Base-by-base conservation (phyloP, 352 stramenopile species). In the Phytophthora ohioensis region DNA sequence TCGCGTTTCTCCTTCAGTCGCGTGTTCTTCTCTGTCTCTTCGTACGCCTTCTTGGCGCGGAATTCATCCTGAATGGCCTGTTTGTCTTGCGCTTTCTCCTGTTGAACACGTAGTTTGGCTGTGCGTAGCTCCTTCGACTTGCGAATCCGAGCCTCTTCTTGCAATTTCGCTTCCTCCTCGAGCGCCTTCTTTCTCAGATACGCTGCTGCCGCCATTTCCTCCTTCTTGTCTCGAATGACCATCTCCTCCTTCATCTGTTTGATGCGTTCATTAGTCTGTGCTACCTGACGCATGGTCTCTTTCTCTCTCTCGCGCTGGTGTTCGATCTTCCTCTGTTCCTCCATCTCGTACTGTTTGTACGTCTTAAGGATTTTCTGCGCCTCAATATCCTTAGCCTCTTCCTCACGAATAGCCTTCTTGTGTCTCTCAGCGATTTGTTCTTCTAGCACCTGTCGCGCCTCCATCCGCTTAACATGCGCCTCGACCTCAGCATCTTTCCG, bases 81-180 rank as follows among this genome's bases (percentile, higher is more conserved):
- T 43, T 92, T 94, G 71, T 93, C 87, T 55, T 93, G 85, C n/a
- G 80, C 81, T 52, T 93, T 93, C 63, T 94, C 85, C 49, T 94
- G 87, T 49, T 94, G 85, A 17, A 84, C 87, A 9, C 87, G 84
- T 36, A 94, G 68, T 63, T 94, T 94, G 13, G 87, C 85, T 6
- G 81, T 81, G 5, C 84, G 83, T 4, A 93, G 57, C 57, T 94
- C 87, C 46, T 94, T 90, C 10, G 80, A 75, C 57, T 92, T 92
- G 43, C 80, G 78, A 47, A 94, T 81, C 0, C 82, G 80, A 68
- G 76, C 64, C 13, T 88, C 71, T 46, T 94, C 87, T n/a, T 91
- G 73, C 5, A 80, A 32, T 53, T 91, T 87, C 4, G 80, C 82
- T 51, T 94, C 84, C 61, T 94, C 87, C 15, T 92, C 85, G 0